These are phyloP conservation scores for Tetrahymena borealis DNA, from an alignment of 73 alveolate genomes.

Conservation along the genomic window DNA sequence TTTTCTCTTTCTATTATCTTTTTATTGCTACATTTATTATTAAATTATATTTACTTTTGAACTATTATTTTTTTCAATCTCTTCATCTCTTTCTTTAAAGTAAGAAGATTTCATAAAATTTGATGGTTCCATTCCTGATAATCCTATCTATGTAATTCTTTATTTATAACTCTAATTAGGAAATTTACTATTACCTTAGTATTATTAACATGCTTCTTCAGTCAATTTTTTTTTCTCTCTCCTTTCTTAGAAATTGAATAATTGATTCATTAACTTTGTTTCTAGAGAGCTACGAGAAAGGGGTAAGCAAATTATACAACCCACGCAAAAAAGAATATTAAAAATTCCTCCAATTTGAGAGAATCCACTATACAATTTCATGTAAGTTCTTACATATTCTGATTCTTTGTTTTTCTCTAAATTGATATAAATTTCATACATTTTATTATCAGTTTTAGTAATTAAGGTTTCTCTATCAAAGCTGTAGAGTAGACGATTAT, in stretches of 20 bases:
- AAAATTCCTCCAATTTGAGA: neutral
- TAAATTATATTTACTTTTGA: too few relatives aligned
- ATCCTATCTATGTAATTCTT: too few relatives aligned
- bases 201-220: too few relatives aligned
- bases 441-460: neutral
- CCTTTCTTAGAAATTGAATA: neutral
- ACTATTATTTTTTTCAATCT: too few relatives aligned
- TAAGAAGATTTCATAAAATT: too few relatives aligned
- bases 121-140: too few relatives aligned
- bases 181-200: too few relatives aligned
- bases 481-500: neutral
- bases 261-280: neutral
- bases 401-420: neutral
- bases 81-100: too few relatives aligned
- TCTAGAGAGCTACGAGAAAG: neutral
- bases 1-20: too few relatives aligned
- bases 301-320: neutral
- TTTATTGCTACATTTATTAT: too few relatives aligned
- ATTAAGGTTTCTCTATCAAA: neutral
- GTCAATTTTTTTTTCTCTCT: neutral
- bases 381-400: neutral
- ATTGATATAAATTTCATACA: neutral
- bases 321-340: neutral
- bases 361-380: neutral
- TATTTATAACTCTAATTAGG: too few relatives aligned